phyloP scores from a whole-genome alignment of 2,329 filamentous ascomycete species.

The Botrytis deweyae region DNA sequence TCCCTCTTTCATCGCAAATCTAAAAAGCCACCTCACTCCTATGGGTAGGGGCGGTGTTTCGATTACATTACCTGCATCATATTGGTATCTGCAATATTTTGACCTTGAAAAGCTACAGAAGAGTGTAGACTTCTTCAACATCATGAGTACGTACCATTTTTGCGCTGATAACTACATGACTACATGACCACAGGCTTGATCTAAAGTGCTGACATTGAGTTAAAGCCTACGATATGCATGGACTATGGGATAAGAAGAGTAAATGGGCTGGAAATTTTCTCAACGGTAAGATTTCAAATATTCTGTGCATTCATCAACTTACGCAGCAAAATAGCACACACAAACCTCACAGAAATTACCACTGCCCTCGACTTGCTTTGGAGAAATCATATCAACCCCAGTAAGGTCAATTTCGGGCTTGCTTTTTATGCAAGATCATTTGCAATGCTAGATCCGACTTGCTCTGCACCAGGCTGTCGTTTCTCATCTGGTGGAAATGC shows the following conservation, averaged over 20 bases:
- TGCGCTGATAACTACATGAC: constrained; percentile 36
- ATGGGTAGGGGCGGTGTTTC: constrained; percentile 24
- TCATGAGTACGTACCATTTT: neutral
- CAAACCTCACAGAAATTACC: constrained; percentile 50
- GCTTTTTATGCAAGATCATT: constrained; percentile 47
- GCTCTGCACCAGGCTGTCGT: constrained; percentile 31
- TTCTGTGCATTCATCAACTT: no score
- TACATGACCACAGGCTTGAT: no score
- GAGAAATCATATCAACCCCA: constrained; percentile 44
- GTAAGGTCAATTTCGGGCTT: constrained; percentile 46
- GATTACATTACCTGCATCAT: no score
- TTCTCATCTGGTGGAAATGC: constrained; percentile 28
- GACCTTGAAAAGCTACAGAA: no score
- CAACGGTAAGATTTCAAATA: constrained; percentile 29
- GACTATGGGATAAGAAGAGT: constrained; percentile 30
- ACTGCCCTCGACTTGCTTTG: constrained; percentile 46
- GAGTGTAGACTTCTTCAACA: no score
- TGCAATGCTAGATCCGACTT: constrained; percentile 29
- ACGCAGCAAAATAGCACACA: constrained; percentile 39
- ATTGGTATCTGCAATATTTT: no score
- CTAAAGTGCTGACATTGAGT: no score
- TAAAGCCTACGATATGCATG: constrained; percentile 37
- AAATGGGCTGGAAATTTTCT: constrained; percentile 34
- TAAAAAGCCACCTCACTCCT: constrained; percentile 29
- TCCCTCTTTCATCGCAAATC: no score